A percentile compares a stretch with the other conserved stretches of the same genome.
These are phyloP conservation scores for Venturiaceae sp. DNA, from an alignment of 2,329 filamentous ascomycete genomes.

Conservation along the genomic window DNA sequence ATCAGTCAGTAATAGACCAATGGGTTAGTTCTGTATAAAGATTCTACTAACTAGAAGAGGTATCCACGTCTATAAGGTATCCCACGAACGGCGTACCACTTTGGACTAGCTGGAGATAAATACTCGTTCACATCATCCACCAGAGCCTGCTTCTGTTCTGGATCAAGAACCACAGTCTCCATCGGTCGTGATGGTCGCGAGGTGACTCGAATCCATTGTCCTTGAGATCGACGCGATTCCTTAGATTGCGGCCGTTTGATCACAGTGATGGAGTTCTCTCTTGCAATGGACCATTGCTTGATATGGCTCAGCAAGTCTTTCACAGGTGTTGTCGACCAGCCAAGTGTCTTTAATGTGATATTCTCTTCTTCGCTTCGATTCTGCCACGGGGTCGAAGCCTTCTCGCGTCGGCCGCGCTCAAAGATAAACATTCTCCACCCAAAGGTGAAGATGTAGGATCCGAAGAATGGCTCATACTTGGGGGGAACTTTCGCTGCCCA, in stretches of 20 bases:
- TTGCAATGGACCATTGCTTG: conserved; percentile 32
- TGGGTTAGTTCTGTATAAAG: neutral
- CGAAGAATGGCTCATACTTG: conserved; percentile 39
- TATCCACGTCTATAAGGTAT: conserved; percentile 83
- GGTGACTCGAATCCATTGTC: conserved; percentile 29
- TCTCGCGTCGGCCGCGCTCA: conserved; percentile 21
- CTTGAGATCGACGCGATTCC: conserved; percentile 23
- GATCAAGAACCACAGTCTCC: conserved; percentile 65
- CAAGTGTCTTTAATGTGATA: conserved; percentile 36
- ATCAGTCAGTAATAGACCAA: too few species aligned
- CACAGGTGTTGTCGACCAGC: conserved; percentile 37
- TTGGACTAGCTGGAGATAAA: conserved; percentile 56
- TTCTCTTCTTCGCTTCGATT: conserved; percentile 26
- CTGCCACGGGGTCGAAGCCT: conserved; percentile 12
- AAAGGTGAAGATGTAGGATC: conserved; percentile 33
- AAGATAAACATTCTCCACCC: conserved; percentile 31
- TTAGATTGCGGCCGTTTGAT: conserved; percentile 36
- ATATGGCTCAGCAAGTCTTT: conserved; percentile 35
- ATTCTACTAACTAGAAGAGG: conserved; percentile 64
- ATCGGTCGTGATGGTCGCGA: conserved; percentile 60
- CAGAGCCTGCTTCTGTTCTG: conserved; percentile 54
- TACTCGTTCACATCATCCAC: conserved; percentile 70
- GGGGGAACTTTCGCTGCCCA: conserved; percentile 38
- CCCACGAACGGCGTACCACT: conserved; percentile 78
- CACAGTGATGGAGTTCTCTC: conserved; percentile 32